These are phyloP conservation scores for Cladosporium sp. DNA, from an alignment of 2,329 filamentous ascomycete species.

Conservation along the genomic window DNA sequence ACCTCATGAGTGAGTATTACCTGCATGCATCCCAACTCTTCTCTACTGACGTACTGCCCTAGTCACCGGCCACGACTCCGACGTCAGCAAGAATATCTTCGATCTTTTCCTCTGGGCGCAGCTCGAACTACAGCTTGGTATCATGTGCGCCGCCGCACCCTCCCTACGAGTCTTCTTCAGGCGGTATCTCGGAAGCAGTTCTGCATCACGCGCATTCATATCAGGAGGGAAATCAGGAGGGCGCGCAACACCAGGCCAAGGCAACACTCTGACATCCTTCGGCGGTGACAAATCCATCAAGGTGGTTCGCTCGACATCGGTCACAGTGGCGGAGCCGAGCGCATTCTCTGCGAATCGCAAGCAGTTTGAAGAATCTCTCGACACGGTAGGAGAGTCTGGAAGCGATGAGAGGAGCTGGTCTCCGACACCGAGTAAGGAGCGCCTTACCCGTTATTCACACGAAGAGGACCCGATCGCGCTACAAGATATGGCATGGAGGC, in stretches of 20 bases:
- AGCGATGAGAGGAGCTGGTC: neutral
- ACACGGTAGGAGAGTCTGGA: neutral
- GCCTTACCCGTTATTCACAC: slow-evolving; percentile 6
- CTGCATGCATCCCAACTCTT: slow-evolving; percentile 26
- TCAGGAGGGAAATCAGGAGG: slow-evolving; percentile 9
- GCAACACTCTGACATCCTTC: neutral
- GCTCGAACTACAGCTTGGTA: slow-evolving; percentile 43
- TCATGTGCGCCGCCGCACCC: slow-evolving; percentile 46
- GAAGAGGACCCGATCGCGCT: slow-evolving; percentile 8
- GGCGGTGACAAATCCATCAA: slow-evolving; percentile 13
- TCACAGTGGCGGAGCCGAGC: slow-evolving; percentile 1
- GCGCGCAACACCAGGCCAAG: neutral
- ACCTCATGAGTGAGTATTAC: slow-evolving; percentile 30
- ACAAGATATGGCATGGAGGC: neutral
- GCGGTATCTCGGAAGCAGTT: slow-evolving; percentile 37
- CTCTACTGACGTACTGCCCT: slow-evolving; percentile 11
- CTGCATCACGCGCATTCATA: slow-evolving; percentile 16
- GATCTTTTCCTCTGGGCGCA: slow-evolving; percentile 44
- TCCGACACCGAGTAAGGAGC: slow-evolving; percentile 9
- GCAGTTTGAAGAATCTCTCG: neutral
- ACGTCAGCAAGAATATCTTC: slow-evolving; percentile 43
- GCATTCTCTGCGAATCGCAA: neutral
- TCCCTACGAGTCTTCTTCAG: slow-evolving; percentile 47
- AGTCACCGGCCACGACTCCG: slow-evolving; percentile 36
- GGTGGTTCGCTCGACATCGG: slow-evolving; percentile 7